Conservation (phyloP, 495 filamentous ascomycete genomes). For the Tuber borchii region DNA sequence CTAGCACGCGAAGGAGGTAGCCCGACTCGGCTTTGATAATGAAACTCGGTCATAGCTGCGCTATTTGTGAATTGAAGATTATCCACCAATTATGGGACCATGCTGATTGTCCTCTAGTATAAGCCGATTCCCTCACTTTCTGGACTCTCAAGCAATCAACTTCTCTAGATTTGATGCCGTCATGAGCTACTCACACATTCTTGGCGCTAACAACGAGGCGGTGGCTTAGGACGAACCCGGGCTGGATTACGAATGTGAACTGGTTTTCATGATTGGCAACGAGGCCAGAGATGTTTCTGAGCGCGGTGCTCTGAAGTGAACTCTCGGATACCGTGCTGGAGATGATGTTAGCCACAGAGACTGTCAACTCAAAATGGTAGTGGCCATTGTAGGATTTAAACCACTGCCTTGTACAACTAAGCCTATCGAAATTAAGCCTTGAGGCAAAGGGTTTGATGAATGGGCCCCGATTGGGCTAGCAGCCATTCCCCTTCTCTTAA, state of each 20-base stretch:
- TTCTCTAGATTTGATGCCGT: neutral
- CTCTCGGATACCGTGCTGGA: slow-evolving; percentile 72
- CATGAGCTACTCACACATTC: neutral
- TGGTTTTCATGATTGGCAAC: slow-evolving; percentile 72
- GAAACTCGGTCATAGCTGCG: slow-evolving; percentile 42
- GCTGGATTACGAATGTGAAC: slow-evolving; percentile 79
- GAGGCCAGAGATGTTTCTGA: slow-evolving; percentile 61
- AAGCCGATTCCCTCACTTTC: slow-evolving; percentile 69
- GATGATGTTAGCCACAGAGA: slow-evolving; percentile 80
- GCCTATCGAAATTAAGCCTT: no score
- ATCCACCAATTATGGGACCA: neutral
- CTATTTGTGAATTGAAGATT: slow-evolving; percentile 56
- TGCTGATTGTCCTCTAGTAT: slow-evolving; percentile 46
- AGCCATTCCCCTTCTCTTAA: slow-evolving; percentile 61
- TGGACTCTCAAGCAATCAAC: slow-evolving; percentile 55
- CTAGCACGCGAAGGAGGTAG: slow-evolving; percentile 67
- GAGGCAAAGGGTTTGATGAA: slow-evolving; percentile 52
- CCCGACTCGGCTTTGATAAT: neutral
- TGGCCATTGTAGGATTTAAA: slow-evolving; percentile 54
- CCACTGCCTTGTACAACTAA: no score
- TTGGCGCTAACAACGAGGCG: neutral
- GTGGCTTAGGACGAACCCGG: slow-evolving; percentile 51
- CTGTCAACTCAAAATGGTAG: slow-evolving; percentile 74
- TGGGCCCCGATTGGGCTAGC: slow-evolving; percentile 85
- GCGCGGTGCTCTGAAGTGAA: slow-evolving; percentile 61